phyloP scores from a whole-genome alignment of 2,329 filamentous ascomycete genomes.

The Pezizomycotina sp. region DNA sequence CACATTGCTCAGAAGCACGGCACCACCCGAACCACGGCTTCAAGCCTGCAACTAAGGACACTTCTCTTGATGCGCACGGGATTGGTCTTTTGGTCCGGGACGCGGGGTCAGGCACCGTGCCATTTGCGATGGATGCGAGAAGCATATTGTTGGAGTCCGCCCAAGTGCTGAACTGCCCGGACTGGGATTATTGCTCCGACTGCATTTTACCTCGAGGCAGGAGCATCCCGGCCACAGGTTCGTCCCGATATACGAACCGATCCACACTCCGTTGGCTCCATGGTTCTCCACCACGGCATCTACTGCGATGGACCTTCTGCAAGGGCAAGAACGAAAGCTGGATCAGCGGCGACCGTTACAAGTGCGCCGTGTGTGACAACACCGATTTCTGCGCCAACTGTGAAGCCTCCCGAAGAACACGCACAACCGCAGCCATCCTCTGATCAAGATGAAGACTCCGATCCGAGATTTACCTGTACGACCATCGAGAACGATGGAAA shows the following conservation, averaged over 20 bases:
- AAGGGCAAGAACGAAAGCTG: constrained; percentile 39
- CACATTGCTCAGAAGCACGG: constrained; percentile 63
- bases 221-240: constrained; percentile 77
- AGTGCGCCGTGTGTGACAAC: constrained; percentile 91
- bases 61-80: constrained; percentile 44
- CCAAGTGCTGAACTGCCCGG: constrained; percentile 77
- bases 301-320: constrained; percentile 89
- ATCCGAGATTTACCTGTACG: constrained; percentile 71
- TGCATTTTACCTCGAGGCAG: constrained; percentile 41
- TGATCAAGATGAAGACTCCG: constrained; percentile 93
- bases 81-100: constrained; percentile 57
- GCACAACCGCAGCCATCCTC: constrained; percentile 89
- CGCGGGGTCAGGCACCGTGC: constrained; percentile 71
- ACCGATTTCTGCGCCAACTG: constrained; percentile 89
- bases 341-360: constrained; percentile 80
- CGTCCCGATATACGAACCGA: constrained; percentile 63
- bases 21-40: constrained; percentile 84
- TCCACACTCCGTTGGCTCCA: constrained; percentile 30
- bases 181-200: constrained; percentile 96
- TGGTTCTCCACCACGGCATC: constrained; percentile 58
- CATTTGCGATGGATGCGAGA: constrained; percentile 87
- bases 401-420: constrained; percentile 69
- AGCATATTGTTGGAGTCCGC: constrained; percentile 69
- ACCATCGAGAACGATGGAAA: constrained; percentile 54
- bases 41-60: constrained; percentile 46